phyloP scores from a whole-genome alignment of 345 rosid genomes.

The Syzygium aqueum region DNA sequence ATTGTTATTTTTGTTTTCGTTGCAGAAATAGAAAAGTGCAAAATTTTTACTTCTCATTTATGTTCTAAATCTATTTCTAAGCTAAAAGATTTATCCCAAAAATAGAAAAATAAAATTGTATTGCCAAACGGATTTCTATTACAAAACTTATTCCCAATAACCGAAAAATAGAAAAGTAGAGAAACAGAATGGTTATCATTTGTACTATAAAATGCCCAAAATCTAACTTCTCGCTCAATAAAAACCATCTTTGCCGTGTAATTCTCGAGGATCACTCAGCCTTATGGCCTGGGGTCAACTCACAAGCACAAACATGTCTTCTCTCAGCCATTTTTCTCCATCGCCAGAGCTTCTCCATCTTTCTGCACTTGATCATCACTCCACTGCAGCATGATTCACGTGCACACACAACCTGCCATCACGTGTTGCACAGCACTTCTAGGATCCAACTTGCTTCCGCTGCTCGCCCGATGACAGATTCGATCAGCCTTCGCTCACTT shows the following conservation, averaged over 20 bases:
- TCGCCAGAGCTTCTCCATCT: background rate
- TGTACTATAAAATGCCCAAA: no score
- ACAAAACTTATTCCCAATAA: no score
- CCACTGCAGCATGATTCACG: background rate
- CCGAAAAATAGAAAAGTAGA: no score
- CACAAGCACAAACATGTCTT: background rate
- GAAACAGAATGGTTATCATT: no score
- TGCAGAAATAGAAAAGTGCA: no score
- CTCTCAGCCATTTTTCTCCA: background rate
- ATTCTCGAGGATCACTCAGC: background rate
- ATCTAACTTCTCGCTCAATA: background rate
- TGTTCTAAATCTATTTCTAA: no score
- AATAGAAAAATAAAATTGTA: no score
- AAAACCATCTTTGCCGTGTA: background rate
- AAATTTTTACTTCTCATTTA: no score
- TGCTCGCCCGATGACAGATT: background rate
- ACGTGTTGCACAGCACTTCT: background rate
- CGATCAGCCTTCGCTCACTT: background rate
- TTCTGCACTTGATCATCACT: background rate
- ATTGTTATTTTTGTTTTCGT: no score
- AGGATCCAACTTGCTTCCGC: background rate
- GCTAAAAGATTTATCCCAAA: no score
- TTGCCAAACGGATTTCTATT: no score
- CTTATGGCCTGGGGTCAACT: background rate
- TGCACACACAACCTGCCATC: background rate